These are phyloP conservation scores for Picea mariana DNA, from an alignment of 83 land plant species.

Conservation along the genomic window DNA sequence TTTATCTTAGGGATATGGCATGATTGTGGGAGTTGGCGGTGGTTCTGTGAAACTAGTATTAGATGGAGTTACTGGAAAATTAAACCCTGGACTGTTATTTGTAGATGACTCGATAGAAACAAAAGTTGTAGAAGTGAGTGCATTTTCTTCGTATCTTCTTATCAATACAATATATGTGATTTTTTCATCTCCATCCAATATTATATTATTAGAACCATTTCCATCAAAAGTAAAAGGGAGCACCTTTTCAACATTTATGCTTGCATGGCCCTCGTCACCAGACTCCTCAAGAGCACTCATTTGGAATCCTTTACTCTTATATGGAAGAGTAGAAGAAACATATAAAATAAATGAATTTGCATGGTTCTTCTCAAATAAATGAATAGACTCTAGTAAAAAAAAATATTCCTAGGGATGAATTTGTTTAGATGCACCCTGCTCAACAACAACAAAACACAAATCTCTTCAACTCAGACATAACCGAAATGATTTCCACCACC, in stretches of 20 bases:
- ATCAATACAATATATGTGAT: neutral
- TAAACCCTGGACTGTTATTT: constrained; percentile 11
- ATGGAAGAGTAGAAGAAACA: constrained; percentile 3
- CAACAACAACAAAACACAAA: no score
- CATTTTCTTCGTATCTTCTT: neutral
- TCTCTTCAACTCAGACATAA: no score
- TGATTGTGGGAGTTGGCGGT: constrained; percentile 4
- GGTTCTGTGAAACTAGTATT: constrained; percentile 21
- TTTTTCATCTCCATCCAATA: constrained; percentile 6
- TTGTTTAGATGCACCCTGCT: no score
- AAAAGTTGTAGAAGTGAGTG: neutral
- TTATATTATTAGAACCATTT: neutral
- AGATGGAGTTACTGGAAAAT: constrained; percentile 16
- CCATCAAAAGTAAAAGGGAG: neutral
- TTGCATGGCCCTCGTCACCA: constrained; percentile 8
- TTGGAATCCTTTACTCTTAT: constrained; percentile 35
- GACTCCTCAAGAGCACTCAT: constrained; percentile 52
- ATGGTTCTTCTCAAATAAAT: no score
- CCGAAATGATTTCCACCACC: no score
- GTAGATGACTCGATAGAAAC: constrained; percentile 8
- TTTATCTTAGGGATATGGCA: constrained; percentile 6
- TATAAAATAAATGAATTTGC: neutral
- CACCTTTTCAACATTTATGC: neutral
- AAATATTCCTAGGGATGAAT: no score
- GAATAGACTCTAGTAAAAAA: no score